Evolutionary conservation across 352 stramenopile species (phyloP), one percentile per base, ranked within the genome.

Genomic region (Vaucheria bursata): DNA sequence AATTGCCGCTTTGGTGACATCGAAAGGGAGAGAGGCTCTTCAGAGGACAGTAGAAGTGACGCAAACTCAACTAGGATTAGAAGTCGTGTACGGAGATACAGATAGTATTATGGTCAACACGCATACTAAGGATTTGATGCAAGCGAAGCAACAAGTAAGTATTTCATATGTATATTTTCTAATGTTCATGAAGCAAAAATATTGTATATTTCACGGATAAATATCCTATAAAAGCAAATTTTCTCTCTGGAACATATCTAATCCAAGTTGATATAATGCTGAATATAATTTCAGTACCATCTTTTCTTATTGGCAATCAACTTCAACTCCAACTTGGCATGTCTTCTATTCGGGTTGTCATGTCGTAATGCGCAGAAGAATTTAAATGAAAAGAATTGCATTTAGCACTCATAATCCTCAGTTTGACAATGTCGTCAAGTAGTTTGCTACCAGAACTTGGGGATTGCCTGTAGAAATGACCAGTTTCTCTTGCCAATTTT

Each of bases 61-160:
- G 1, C 92, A 98, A 82, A 90, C 97, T 71, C 89, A 96, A 77
- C 94, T 98, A 77, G 94, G 94, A 35, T 93, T 98, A 59, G 96
- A 99, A 77, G 97, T 99, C 0, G 96, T 99, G 70, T 99, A 99
- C 83, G 97, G 97, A 85, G 97, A 99, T 88, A 99, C 97, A n/a
- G 97, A 99, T 87, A 98, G 92, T 53, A 98, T 99, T 85, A 99
- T 99, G 97, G 97, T 99, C 73, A 95, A 95, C 81, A 95, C 91
- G 37, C 89, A 91, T 38, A 97, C 92, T 40, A 95, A 92, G 75
- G 92, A 96, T 75, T 85, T 97, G 0, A 89, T 91, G 4, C 91
- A 96, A 53, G 95, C 96, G 0, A 94, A 95, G 31, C 12, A 72
- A 40, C 65, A 72, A 35, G 65, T 37, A 38, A 18, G 18, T 29